Conservation (phyloP, 2,329 filamentous ascomycete genomes). For the Neofusicoccum kwambonambiense region DNA sequence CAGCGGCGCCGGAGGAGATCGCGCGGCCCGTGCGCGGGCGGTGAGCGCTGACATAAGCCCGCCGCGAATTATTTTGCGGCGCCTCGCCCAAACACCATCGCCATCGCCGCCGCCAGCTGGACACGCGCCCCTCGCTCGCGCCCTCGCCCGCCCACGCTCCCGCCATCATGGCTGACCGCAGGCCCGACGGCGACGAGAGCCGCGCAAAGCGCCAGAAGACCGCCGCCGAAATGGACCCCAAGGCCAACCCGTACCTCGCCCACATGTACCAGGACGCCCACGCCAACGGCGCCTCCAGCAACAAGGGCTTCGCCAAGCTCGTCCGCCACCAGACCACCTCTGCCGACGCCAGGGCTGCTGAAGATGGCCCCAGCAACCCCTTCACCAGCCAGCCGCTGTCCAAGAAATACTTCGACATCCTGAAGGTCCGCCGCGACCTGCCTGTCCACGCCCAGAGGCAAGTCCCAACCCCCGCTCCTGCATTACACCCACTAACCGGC, state of each 20-base stretch:
- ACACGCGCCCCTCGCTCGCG: not conserved
- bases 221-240: conserved; percentile 50
- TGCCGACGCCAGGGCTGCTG: conserved; percentile 67
- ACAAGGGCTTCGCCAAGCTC: conserved; percentile 51
- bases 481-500: conserved; percentile 18
- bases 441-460: conserved; percentile 89
- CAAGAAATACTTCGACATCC: conserved; percentile 83
- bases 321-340: conserved; percentile 79
- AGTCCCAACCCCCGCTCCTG: conserved; percentile 26
- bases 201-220: conserved; percentile 58
- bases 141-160: not conserved
- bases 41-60: conserved; percentile 9
- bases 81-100: not conserved
- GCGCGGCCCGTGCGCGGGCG: not conserved
- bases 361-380: conserved; percentile 79
- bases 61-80: conserved; percentile 15
- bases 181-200: conserved; percentile 51
- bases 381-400: conserved; percentile 80
- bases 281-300: conserved; percentile 31
- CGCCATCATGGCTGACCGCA: conserved; percentile 55
- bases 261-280: conserved; percentile 69
- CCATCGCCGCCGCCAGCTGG: not conserved
- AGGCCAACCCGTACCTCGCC: conserved; percentile 82
- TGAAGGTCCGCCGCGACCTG: conserved; percentile 78
- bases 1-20: not conserved